Base-by-base conservation (phyloP, 1,284 basidiomycete genomes). In the Chalciporus sp. region DNA sequence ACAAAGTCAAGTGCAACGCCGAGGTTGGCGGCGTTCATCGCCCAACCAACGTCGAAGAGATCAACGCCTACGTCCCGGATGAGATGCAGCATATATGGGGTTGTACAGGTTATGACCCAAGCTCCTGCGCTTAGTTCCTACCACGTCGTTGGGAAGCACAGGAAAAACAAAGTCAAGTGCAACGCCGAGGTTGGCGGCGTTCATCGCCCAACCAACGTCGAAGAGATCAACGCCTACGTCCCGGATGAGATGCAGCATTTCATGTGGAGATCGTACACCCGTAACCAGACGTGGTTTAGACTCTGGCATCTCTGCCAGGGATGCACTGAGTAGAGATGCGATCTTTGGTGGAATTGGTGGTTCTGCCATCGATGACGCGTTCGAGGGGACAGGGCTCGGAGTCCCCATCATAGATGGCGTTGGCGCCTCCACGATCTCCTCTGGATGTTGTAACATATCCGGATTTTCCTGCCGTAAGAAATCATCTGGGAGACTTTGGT, bases 161-260 rank as follows among this genome's bases (percentile, higher is more conserved):
- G 90, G 90, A 66, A 94, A 94, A 3, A 64, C 64, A 67, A 94
- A 92, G 62, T 92, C 90, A 4, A 94, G 72, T 0, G 85, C 88
- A 26, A 93, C 71, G 16, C 92, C 91, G 17, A 83, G 64, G 53
- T 84, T 76, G 7, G 86, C 86, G 1, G 83, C 81, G 11, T 77
- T 68, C 60, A 86, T 81, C 0, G 83, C 88, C 84, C 87, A 93
- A 11, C 76, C 75, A 0, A 81, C 79, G 61, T 92, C 90, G 57
- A 93, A 86, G 0, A 92, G 59, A 63, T 94, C 92, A 12, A 90
- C 66, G 0, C 92, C 91, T 4, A 86, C 76, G 43, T 82, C 75
- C 2, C 73, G 71, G 27, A 92, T 77, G 23, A 92, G 77, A 7
- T 69, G 70, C 2, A 94, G 80, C 23, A 91, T 81, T 51, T 90